These are phyloP conservation scores for Bisporella sp. DNA, from an alignment of 2,329 filamentous ascomycete species.

Conservation along the genomic window DNA sequence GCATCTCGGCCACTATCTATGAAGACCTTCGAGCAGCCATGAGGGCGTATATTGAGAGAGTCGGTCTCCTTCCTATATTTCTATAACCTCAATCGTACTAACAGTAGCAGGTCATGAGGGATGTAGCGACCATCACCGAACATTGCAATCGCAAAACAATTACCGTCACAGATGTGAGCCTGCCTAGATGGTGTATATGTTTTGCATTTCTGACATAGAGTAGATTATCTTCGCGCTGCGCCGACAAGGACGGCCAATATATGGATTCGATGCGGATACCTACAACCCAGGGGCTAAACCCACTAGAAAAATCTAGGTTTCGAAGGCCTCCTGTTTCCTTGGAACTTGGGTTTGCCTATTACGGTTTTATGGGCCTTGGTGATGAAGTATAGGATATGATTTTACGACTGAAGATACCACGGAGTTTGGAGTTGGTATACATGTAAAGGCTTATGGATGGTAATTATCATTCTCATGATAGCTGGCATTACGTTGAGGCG, in stretches of 20 bases:
- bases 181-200: background rate
- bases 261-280: slow-evolving; percentile 44
- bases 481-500: no score
- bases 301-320: no score
- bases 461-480: no score
- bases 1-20: slow-evolving; percentile 61
- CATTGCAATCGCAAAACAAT: slow-evolving; percentile 54
- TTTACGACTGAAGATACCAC: background rate
- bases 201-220: background rate
- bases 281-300: background rate
- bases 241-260: slow-evolving; percentile 45
- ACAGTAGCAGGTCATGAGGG: slow-evolving; percentile 36
- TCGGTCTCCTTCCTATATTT: background rate
- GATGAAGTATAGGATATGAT: background rate
- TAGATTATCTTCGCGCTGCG: slow-evolving; percentile 49
- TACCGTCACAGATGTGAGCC: slow-evolving; percentile 52
- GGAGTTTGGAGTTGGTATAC: background rate
- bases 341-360: background rate
- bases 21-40: slow-evolving; percentile 44
- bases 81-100: background rate
- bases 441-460: no score
- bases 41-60: background rate
- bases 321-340: no score
- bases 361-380: background rate
- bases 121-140: slow-evolving; percentile 45